Evolutionary conservation across 768 basidiomycete species (phyloP), one percentile per base, ranked within the genome.

Genomic region (Boletus rubropictus): DNA sequence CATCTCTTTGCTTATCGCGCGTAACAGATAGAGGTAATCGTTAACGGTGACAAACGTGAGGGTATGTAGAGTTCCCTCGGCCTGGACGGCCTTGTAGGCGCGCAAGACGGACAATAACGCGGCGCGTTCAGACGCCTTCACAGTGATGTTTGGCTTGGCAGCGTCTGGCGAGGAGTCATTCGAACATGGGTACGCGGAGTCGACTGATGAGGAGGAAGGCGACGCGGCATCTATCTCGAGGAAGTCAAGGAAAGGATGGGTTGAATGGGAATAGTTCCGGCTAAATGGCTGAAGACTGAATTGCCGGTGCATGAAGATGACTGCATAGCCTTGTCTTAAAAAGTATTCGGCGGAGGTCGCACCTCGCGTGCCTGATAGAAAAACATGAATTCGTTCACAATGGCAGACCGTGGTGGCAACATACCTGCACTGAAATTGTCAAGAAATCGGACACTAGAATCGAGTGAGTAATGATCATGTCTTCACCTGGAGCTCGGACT

Each of bases 331-430:
- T 7, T 88, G 83, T 57, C 86, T 81, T 50, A 98, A 79, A 65
- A 99, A 97, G 71, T 98, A 96, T 68, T 99, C 96, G 2, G 96
- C 95, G 17, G 96, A 98, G 0, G 95, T 93, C 25, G 96, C 90
- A 35, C 96, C 96, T 60, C 96, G 79, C 17, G 96, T 99, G 43
- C 95, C 94, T 89, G 46, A 8, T 20, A 46, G n/a, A 54, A 45
- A 34, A 39, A 44, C 37, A 38, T 44, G 32, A 48, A 41, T 50
- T 44, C 3, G 20, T 33, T 7, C 33, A 40, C 25, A 9, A 28
- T 1, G 28, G 31, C 18, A 15, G 21, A 36, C 8, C 14, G 7
- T 21, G 14, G 15, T 34, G 21, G 15, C 3, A 28, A 61, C 84
- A 51, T 39, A 88, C 92, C 92, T 50, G 96, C 95, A 68, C 93